Evolutionary conservation across 192 early-diverging fungal species (phyloP), one percentile per base, ranked within the genome.

Genomic region (Coemansia sp.): DNA sequence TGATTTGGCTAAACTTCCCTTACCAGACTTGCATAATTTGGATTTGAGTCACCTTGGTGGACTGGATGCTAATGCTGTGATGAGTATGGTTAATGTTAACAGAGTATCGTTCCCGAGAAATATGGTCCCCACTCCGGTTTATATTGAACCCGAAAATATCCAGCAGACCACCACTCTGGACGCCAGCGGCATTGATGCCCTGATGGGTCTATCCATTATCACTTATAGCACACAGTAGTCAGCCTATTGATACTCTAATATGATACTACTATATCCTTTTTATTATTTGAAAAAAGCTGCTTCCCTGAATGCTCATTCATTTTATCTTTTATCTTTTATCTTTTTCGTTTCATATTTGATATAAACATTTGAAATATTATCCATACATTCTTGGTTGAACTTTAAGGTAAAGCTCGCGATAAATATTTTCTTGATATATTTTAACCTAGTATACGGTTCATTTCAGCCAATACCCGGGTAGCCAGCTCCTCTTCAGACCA

Each of bases 401-500:
- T 32, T 11, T 32, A n/a, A n/a, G n/a, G n/a, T n/a, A n/a, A n/a
- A n/a, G n/a, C n/a, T n/a, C n/a, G n/a, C n/a, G n/a, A 49, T 23
- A 3, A 14, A 22, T 41, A 43, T 20, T n/a, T 13, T 30, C 10
- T 20, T 10, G 43, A 9, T 43, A 23, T 43, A 7, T 43, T 26
- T 58, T 46, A 63, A 0, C 60, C 60, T 6, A 70, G 47, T 0
- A 74, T 55, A 1, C 68, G 63, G 34, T 84, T 80, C 9, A 87
- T 60, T 19, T 79, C 57, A 9, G 77, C 73, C 17, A 87, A 58
- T 13, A 81, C 58, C n/a, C 71, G 55, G 6, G 79, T 82, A 0
- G 86, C 86, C 23, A 87, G 64, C 40, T 80, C 82, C 26, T 87
- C 84, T 43, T 87, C 86, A 18, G 75, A 65, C 60, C 80, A 86